phyloP scores from a whole-genome alignment of 352 stramenopile species.

The Elongisporangium anandrum region DNA sequence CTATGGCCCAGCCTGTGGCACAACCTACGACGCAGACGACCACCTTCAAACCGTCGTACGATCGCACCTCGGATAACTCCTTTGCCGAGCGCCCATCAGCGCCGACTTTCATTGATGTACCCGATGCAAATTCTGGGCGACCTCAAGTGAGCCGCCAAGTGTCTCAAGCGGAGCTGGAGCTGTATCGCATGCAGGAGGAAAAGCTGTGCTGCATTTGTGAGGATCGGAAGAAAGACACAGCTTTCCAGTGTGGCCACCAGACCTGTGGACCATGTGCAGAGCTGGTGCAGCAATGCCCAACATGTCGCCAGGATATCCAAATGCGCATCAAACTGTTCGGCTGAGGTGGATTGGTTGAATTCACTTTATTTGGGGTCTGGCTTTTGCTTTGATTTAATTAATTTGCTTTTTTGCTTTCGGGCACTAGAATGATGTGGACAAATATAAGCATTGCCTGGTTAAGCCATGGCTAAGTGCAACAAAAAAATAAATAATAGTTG shows the following conservation, averaged over 20 bases:
- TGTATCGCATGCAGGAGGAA: constrained; percentile 56
- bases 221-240: constrained; percentile 68
- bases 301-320: constrained; percentile 68
- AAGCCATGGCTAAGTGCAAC: no score
- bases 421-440: not conserved
- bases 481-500: not conserved
- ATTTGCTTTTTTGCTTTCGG: no score
- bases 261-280: constrained; percentile 56
- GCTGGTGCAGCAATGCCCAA: constrained; percentile 59
- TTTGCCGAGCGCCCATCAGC: not conserved
- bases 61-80: not conserved
- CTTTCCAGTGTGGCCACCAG: constrained; percentile 85
- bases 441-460: not conserved
- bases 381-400: not conserved
- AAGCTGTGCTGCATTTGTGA: constrained; percentile 74
- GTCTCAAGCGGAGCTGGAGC: constrained; percentile 51
- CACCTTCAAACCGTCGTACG: not conserved
- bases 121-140: not conserved
- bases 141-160: constrained; percentile 21
- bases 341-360: constrained; percentile 6
- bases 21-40: constrained; percentile 8
- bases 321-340: constrained; percentile 72
- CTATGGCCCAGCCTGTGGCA: constrained; percentile 3
- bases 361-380: not conserved
- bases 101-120: not conserved